Conservation (phyloP, 352 stramenopile genomes). For the Globisporangium apiculatum region DNA sequence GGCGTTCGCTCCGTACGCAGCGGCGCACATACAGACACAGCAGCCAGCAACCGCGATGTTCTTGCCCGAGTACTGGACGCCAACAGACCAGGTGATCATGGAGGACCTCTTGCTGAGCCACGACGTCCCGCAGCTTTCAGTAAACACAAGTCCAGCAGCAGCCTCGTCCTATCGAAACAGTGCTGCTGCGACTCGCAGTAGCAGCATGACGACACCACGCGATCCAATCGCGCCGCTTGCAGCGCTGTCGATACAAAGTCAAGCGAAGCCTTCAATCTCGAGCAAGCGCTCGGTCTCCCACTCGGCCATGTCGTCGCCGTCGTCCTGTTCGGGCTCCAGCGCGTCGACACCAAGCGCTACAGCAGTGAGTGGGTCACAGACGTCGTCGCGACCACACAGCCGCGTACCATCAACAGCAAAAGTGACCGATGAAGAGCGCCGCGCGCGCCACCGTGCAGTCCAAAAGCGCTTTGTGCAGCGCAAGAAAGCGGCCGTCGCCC, state of each 20-base stretch:
- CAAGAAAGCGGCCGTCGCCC: constrained; percentile 39
- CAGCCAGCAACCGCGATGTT: constrained; percentile 2
- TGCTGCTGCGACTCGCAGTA: neutral
- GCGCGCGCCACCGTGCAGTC: constrained; percentile 37
- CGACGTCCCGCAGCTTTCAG: neutral
- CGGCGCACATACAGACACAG: neutral
- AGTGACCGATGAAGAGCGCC: constrained; percentile 30
- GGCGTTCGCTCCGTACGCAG: neutral
- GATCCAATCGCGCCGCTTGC: neutral
- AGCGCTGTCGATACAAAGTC: too few species aligned
- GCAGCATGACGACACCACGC: neutral
- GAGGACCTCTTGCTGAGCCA: constrained; percentile 38
- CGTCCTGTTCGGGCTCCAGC: constrained; percentile 1
- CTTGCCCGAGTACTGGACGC: constrained; percentile 28
- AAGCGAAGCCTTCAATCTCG: neutral
- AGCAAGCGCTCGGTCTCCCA: constrained; percentile 4
- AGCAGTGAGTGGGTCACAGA: too few species aligned
- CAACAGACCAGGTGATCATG: constrained; percentile 53
- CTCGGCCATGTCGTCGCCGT: constrained; percentile 2
- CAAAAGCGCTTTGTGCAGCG: constrained; percentile 50
- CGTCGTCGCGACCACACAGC: neutral
- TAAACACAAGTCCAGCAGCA: neutral
- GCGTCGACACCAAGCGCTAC: neutral
- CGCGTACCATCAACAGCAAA: neutral
- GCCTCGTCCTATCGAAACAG: too few species aligned